Evolutionary conservation across 2,329 filamentous ascomycete species (phyloP).

Genomic region (Epichloe gansuensis): DNA sequence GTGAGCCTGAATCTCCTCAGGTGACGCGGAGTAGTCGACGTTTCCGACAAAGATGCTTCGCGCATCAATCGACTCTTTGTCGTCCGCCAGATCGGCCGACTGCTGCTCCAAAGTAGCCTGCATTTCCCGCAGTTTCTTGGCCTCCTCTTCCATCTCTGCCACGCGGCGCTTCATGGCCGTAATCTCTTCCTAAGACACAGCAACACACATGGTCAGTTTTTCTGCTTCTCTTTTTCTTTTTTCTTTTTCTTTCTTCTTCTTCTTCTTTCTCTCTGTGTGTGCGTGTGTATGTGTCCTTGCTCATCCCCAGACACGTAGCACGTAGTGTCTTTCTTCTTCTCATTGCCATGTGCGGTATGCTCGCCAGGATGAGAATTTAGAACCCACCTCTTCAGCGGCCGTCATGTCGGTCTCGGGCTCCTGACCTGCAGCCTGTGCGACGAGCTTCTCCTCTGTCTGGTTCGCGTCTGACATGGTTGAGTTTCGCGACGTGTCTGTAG

Average conservation of each 20-base stretch:
- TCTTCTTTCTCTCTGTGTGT: background rate
- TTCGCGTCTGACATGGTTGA: conserved; percentile 5
- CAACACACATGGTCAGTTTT: conserved; percentile 19
- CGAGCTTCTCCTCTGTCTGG: conserved; percentile 5
- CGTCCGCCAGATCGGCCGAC: conserved; percentile 70
- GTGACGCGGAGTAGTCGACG: conserved; percentile 92
- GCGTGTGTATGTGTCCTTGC: background rate
- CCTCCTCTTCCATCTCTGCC: conserved; percentile 84
- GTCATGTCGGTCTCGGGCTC: conserved; percentile 8
- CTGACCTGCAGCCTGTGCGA: conserved; percentile 2
- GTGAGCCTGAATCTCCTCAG: conserved; percentile 92
- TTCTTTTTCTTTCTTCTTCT: background rate
- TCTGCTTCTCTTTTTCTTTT: background rate
- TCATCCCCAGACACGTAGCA: background rate
- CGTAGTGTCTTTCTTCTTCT: background rate
- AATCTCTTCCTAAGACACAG: conserved; percentile 55
- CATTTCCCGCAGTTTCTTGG: conserved; percentile 77
- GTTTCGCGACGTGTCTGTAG: background rate
- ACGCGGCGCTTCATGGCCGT: conserved; percentile 77
- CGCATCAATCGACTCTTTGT: conserved; percentile 90
- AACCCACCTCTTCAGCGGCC: conserved; percentile 10
- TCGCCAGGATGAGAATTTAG: background rate
- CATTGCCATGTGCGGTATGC: background rate
- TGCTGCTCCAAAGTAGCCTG: conserved; percentile 77
- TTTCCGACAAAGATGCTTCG: conserved; percentile 98